phyloP scores from a whole-genome alignment of 2,329 filamentous ascomycete genomes.

The Calcarisporium arbuscula region DNA sequence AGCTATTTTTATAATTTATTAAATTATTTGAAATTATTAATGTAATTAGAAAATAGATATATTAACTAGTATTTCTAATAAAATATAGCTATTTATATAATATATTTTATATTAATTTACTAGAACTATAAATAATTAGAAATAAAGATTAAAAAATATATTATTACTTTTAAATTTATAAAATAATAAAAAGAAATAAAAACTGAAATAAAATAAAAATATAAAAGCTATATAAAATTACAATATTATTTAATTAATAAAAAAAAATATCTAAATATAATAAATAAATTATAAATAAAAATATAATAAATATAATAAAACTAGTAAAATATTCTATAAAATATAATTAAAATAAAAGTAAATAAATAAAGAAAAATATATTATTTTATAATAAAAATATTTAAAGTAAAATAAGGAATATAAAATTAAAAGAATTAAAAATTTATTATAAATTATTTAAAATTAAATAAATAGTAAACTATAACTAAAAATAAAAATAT shows the following conservation, averaged over 20 bases:
- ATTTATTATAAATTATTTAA: no score
- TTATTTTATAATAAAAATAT: not conserved
- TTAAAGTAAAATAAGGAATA: constrained; percentile 1
- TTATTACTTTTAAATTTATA: not conserved
- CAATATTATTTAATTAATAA: not conserved
- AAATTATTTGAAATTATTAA: no score
- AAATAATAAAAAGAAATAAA: not conserved
- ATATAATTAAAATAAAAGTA: not conserved
- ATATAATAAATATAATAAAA: not conserved
- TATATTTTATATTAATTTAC: not conserved
- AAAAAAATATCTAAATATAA: not conserved
- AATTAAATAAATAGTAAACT: no score
- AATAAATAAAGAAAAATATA: not conserved
- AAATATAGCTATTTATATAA: no score
- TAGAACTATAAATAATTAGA: not conserved
- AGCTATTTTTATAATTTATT: not conserved
- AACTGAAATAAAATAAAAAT: not conserved
- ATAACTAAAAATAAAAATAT: no score
- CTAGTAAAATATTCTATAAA: not conserved
- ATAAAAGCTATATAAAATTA: not conserved
- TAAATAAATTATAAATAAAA: not conserved
- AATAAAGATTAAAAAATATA: not conserved
- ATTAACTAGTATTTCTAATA: not conserved
- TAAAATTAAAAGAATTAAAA: not conserved
- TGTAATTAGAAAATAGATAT: not conserved